Evolutionary conservation across 305 asterid genomes (phyloP).

Genomic region (Fraxinus latifolia): DNA sequence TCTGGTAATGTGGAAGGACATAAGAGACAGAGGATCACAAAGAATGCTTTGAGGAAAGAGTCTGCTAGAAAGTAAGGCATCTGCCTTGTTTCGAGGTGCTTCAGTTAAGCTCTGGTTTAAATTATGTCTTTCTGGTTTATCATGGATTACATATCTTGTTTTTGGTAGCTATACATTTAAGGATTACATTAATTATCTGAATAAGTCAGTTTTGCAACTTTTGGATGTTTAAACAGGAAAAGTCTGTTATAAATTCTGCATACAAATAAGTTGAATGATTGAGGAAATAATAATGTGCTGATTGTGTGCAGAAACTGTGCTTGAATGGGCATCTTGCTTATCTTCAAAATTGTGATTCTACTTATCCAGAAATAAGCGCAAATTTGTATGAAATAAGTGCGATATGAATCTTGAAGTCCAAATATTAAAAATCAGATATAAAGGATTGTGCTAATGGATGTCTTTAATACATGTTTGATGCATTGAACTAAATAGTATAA

Average conservation of each 20-base stretch:
- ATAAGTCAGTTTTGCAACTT: not conserved
- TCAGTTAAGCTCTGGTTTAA: not conserved
- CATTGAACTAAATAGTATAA: not conserved
- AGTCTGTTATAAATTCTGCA: not conserved
- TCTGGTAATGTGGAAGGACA: conserved; percentile 26
- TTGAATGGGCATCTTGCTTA: not conserved
- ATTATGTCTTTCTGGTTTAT: not conserved
- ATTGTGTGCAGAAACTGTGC: not conserved
- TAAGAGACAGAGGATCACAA: conserved; percentile 39
- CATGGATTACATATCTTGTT: not conserved
- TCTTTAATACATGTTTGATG: too few relatives aligned
- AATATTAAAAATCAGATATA: not conserved
- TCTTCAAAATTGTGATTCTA: not conserved
- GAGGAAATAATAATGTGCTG: not conserved
- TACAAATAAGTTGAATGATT: not conserved
- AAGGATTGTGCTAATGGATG: not conserved
- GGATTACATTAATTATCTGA: not conserved
- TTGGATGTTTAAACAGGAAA: not conserved
- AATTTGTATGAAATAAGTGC: not conserved
- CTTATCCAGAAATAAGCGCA: not conserved
- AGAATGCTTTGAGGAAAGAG: conserved; percentile 29
- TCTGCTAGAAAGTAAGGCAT: conserved; percentile 19
- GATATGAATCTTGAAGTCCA: not conserved
- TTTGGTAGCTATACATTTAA: not conserved
- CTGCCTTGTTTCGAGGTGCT: not conserved